These are phyloP conservation scores for Astrephomene gubernaculifera DNA, from an alignment of 139 green algal species.

Conservation along the genomic window DNA sequence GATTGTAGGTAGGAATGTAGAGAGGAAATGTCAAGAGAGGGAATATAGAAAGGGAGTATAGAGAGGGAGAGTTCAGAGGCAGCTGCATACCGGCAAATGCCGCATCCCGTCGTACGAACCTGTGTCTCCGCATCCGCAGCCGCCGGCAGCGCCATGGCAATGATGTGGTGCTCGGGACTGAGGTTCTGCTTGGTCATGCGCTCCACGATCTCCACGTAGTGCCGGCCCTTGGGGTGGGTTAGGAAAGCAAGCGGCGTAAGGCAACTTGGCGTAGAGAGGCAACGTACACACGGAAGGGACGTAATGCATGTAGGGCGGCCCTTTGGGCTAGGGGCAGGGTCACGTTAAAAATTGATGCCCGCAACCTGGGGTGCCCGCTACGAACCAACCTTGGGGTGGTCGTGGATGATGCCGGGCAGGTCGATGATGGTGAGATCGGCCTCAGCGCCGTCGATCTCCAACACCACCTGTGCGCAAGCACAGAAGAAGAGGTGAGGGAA, in stretches of 20 bases:
- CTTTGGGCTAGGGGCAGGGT: too few species aligned
- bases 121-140: conserved; percentile 48
- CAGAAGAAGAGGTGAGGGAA: background rate
- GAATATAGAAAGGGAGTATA: background rate
- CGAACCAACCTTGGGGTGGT: too few species aligned
- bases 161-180: conserved; percentile 19
- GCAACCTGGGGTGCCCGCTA: too few species aligned
- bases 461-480: conserved; percentile 11
- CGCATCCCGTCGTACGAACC: background rate
- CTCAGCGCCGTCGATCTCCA: conserved; percentile 42
- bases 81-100: background rate
- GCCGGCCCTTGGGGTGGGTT: background rate
- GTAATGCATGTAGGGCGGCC: too few species aligned
- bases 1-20: background rate
- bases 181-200: conserved; percentile 1
- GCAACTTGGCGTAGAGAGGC: too few species aligned
- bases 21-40: background rate
- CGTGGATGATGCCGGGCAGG: conserved; percentile 57
- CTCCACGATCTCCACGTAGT: conserved; percentile 8
- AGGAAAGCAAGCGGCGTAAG: too few species aligned
- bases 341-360: background rate
- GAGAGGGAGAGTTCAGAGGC: background rate
- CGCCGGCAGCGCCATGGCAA: conserved; percentile 28
- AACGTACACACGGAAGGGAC: too few species aligned
- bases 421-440: conserved; percentile 51